Conservation (phyloP, 1,284 basidiomycete genomes). For the Xanthoconium separans region DNA sequence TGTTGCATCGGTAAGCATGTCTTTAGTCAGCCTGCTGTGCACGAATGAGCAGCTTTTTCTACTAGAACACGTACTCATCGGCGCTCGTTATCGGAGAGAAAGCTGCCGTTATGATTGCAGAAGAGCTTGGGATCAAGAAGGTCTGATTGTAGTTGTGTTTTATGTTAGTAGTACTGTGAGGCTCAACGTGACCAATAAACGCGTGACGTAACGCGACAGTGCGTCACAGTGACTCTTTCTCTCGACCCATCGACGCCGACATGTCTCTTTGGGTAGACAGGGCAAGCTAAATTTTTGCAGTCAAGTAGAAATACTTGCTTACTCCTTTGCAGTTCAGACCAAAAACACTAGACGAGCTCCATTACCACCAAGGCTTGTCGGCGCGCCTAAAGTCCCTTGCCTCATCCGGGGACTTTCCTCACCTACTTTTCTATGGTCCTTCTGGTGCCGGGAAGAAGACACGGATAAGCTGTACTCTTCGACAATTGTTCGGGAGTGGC, state of each 20-base stretch:
- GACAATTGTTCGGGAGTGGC: conserved; percentile 89
- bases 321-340: conserved; percentile 72
- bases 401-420: conserved; percentile 91
- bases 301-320: not conserved
- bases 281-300: conserved; percentile 38
- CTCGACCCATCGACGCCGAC: not conserved
- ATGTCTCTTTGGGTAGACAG: conserved; percentile 94
- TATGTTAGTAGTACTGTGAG: not conserved
- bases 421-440: conserved; percentile 97
- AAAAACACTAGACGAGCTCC: conserved; percentile 78
- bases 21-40: not conserved
- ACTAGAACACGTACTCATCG: conserved; percentile 25
- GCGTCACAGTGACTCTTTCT: not conserved
- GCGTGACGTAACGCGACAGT: conserved; percentile 26
- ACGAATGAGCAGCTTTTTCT: conserved; percentile 7
- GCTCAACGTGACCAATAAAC: conserved; percentile 18
- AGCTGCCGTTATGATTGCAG: conserved; percentile 21
- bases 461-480: conserved; percentile 85
- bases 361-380: conserved; percentile 87
- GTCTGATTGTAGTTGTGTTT: conserved; percentile 7
- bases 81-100: conserved; percentile 29
- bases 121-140: conserved; percentile 19
- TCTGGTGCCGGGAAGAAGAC: conserved; percentile 99
- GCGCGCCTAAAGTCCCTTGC: conserved; percentile 80
- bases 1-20: conserved; percentile 25